Conservation (phyloP, 495 filamentous ascomycete species). For the Geoglossum glabrum region DNA sequence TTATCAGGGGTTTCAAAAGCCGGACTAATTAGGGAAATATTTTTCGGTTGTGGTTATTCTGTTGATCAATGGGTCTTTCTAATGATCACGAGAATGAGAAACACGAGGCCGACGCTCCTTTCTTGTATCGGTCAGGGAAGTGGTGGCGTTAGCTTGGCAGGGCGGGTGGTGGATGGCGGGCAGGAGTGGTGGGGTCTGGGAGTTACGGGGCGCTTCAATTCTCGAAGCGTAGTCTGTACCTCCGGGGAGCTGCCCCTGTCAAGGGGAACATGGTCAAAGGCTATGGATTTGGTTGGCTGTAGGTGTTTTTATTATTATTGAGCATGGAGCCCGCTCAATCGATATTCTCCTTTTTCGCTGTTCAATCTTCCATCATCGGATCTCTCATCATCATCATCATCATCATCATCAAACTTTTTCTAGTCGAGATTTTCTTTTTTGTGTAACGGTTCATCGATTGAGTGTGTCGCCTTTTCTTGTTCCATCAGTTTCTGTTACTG, state of each 20-base stretch:
- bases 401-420: neutral
- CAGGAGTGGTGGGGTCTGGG: neutral
- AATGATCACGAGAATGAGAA: neutral
- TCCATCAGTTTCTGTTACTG: neutral
- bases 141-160: neutral
- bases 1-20: neutral
- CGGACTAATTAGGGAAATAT: neutral
- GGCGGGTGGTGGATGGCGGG: neutral
- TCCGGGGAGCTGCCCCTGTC: neutral
- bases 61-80: neutral
- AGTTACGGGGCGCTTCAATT: neutral
- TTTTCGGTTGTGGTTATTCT: neutral
- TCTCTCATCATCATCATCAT: too few species aligned
- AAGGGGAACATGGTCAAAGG: neutral
- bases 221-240: neutral
- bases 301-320: neutral
- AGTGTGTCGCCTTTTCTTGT: neutral
- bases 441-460: conserved; percentile 1
- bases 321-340: neutral
- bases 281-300: neutral
- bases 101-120: neutral
- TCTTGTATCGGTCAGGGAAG: neutral
- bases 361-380: neutral
- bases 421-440: neutral
- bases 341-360: neutral